Evolutionary conservation across 108 stramenopile genomes (phyloP), one percentile per base, ranked within the genome.

Genomic region (Cyclostephanos tholiformis): DNA sequence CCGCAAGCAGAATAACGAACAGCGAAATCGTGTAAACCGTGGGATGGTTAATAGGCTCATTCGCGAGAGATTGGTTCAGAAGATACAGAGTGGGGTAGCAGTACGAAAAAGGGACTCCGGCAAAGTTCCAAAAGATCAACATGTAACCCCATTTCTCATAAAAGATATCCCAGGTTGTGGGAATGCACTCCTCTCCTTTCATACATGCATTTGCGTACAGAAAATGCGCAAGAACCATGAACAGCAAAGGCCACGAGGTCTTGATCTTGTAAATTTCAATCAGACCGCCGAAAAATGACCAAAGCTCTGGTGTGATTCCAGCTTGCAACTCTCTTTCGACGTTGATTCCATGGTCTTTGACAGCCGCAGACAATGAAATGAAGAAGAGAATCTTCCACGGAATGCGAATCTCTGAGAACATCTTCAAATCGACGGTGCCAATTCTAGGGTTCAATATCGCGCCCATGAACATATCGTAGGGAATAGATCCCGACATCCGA

Each of bases 111-210:
- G 87, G 82, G 9, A 88, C 87, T 26, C 87, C 87, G n/a, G 83
- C 78, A 46, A 88, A 63, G 55, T 88, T 88, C 87, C 87, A 88
- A 60, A 82, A 88, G 55, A 86, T 88, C 13, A 88, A 69, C 87
- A 88, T 88, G 72, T 66, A 88, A 3, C 87, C 87, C 82, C 79
- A 88, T 20, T 85, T 81, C 53, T 85, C 87, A 59, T 88, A 85
- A 44, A 88, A 88, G 12, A 88, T 88, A 46, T 88, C 87, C 87
- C 87, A 88, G 25, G 87, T 88, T 30, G 75, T 80, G 19, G 87
- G 87, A 56, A 88, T 85, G 43, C 83, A 86, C 51, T 88, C 84
- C 41, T 88, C 87, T 56, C 87, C 87, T 80, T 88, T 88, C 75
- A 80, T 84, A 27, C 85, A 86, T 29, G 87, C 87, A 52, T 88